Conservation (phyloP, 1,284 basidiomycete genomes). For the Ceratobasidium papillatum region DNA sequence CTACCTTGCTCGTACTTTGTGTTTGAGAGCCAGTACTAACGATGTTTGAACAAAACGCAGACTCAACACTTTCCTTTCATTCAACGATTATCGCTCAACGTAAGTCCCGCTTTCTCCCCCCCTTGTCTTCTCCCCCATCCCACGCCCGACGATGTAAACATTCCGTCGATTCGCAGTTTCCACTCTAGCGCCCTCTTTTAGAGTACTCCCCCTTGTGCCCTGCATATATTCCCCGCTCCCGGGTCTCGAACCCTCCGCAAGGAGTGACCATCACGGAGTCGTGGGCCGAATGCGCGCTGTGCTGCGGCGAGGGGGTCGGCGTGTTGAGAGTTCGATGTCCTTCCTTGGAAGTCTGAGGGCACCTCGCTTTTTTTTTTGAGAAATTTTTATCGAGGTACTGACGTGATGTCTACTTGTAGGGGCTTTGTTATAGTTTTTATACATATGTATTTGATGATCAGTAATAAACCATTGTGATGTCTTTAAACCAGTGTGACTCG, state of each 20-base stretch:
- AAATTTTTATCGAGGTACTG: background rate
- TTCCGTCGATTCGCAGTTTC: slow-evolving; percentile 79
- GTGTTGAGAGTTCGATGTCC: slow-evolving; percentile 66
- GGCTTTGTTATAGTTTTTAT: background rate
- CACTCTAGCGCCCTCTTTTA: slow-evolving; percentile 69
- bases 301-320: slow-evolving; percentile 65
- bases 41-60: background rate
- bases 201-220: slow-evolving; percentile 75
- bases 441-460: background rate
- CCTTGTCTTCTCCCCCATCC: slow-evolving; percentile 43
- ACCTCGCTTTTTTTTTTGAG: background rate
- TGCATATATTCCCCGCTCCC: slow-evolving; percentile 65
- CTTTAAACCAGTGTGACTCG: background rate
- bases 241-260: slow-evolving; percentile 70
- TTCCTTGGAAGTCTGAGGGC: slow-evolving; percentile 77
- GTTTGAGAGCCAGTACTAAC: background rate
- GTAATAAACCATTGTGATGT: background rate
- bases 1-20: slow-evolving; percentile 34
- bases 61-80: background rate
- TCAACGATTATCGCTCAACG: slow-evolving; percentile 39
- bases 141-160: slow-evolving; percentile 63
- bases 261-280: slow-evolving; percentile 52
- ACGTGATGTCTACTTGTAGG: background rate
- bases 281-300: slow-evolving; percentile 78
- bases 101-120: slow-evolving; percentile 48